Evolutionary conservation across 2,329 filamentous ascomycete species (phyloP), one percentile per base, ranked within the genome.

Genomic region (Dothiorella sarmentorum): DNA sequence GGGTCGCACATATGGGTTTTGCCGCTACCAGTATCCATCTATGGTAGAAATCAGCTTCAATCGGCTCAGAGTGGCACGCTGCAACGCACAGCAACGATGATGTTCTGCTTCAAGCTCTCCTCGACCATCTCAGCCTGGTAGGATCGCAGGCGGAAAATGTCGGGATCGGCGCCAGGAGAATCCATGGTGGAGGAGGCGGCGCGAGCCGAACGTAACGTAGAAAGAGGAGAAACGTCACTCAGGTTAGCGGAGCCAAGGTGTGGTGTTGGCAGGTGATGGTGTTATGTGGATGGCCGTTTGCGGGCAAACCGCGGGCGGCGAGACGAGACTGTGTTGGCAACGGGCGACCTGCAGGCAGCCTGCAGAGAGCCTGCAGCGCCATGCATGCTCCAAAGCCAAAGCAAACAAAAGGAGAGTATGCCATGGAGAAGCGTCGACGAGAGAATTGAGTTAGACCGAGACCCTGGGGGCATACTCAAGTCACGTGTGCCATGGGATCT

Each of bases 61-160:
- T 17, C 18, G 24, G 24, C 10, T 3, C 6, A 22, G 9, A 31
- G 10, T 9, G 3, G 11, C 7, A 6, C 3, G 15, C 17, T 4
- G 22, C 5, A 13, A 59, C 65, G 31, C 60, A 69, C 68, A 11
- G 72, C 76, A 37, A 79, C 76, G 55, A 80, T 78, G 57, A 78
- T 69, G 61, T 80, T 80, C 17, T 66, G 63, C 42, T 68, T 65
- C 31, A 80, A 60, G 63, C 75, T 77, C 58, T 72, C 70, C 40
- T 77, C 71, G 2, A 80, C 70, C 78, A 80, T 80, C 63, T 80
- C 78, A 63, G 73, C 67, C 68, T 80, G 78, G 61, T 80, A 80
- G 1, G 72, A 70, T 10, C 78, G 75, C 5, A 78, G 67, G 4
- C 65, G 67, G 56, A 72, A 69, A n/a, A 31, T 1, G 18, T 7